A percentile compares a stretch with the other conserved stretches of the same genome.
These are phyloP conservation scores for Lentinula sp. DNA, from an alignment of 768 basidiomycete species.

Conservation along the genomic window DNA sequence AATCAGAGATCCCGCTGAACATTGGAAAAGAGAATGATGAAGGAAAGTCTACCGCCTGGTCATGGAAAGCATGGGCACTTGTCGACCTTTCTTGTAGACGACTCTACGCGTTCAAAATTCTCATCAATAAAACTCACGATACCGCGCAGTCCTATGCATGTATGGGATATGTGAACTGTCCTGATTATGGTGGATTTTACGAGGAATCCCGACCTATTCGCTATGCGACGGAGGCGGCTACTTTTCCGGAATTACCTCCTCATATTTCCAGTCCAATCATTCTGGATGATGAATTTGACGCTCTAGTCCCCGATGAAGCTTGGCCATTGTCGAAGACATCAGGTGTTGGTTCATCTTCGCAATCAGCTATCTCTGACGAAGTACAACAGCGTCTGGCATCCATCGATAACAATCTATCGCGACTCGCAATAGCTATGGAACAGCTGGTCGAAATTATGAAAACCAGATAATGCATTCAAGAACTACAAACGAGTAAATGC, in stretches of 20 bases:
- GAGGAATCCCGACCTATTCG: constrained; percentile 23
- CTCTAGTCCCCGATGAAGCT: constrained; percentile 18
- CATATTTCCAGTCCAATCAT: constrained; percentile 12
- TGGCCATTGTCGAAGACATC: too few relatives aligned
- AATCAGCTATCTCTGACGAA: constrained; percentile 17
- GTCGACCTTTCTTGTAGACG: constrained; percentile 32
- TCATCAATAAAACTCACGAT: constrained; percentile 22
- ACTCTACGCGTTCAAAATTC: constrained; percentile 34
- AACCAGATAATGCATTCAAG: not conserved
- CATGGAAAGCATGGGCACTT: constrained; percentile 31
- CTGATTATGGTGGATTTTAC: constrained; percentile 24
- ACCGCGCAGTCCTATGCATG: constrained; percentile 22
- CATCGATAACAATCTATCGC: constrained; percentile 27
- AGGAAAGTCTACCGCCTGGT: constrained; percentile 20
- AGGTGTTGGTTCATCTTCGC: not conserved
- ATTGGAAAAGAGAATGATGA: constrained; percentile 21
- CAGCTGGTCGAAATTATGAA: constrained; percentile 20
- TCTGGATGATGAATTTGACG: constrained; percentile 27
- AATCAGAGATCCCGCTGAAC: constrained; percentile 28
- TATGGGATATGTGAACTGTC: constrained; percentile 30
- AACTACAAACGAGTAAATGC: too few relatives aligned
- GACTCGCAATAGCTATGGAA: constrained; percentile 31
- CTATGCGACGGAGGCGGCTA: constrained; percentile 26
- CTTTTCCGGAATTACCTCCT: constrained; percentile 21
- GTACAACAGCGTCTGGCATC: constrained; percentile 23